A percentile compares a stretch with the other conserved stretches of the same genome.
Evolutionary conservation across 2,329 filamentous ascomycete genomes (phyloP).

Genomic region (Botrytis paeoniae): DNA sequence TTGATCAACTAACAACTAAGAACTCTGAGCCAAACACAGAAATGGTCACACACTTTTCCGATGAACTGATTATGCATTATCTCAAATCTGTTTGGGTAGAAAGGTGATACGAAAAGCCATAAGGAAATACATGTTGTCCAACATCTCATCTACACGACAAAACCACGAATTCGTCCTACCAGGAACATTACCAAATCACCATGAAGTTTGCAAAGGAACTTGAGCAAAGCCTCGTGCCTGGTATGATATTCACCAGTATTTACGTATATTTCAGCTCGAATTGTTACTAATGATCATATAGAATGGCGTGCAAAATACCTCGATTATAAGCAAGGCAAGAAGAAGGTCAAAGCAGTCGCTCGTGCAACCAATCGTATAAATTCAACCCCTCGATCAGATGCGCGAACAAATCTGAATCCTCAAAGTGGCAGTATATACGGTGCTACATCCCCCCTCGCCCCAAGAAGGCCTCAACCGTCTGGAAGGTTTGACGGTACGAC

Average conservation of each 20-base stretch:
- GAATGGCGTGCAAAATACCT: constrained; percentile 94
- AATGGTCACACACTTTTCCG: background rate
- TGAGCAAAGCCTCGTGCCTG: constrained; percentile 83
- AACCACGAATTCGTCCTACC: background rate
- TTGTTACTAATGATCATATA: constrained; percentile 35
- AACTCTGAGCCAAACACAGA: background rate
- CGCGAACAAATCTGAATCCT: constrained; percentile 18
- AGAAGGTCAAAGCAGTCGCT: constrained; percentile 80
- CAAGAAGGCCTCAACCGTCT: constrained; percentile 8
- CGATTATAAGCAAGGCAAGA: constrained; percentile 94
- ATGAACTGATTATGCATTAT: background rate
- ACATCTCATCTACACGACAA: background rate
- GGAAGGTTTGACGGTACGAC: background rate
- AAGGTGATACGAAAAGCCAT: background rate
- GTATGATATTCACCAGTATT: constrained; percentile 39
- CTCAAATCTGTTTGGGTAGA: background rate
- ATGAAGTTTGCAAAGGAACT: constrained; percentile 76
- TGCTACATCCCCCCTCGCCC: constrained; percentile 26
- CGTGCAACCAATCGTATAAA: constrained; percentile 66
- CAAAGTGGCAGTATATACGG: constrained; percentile 30
- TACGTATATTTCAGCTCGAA: background rate
- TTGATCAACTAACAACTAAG: background rate
- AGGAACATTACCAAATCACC: background rate
- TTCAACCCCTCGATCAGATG: constrained; percentile 45
- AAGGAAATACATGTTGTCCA: background rate